Conservation (phyloP, 208 protist genomes). For the Trypanosoma scelopori region DNA sequence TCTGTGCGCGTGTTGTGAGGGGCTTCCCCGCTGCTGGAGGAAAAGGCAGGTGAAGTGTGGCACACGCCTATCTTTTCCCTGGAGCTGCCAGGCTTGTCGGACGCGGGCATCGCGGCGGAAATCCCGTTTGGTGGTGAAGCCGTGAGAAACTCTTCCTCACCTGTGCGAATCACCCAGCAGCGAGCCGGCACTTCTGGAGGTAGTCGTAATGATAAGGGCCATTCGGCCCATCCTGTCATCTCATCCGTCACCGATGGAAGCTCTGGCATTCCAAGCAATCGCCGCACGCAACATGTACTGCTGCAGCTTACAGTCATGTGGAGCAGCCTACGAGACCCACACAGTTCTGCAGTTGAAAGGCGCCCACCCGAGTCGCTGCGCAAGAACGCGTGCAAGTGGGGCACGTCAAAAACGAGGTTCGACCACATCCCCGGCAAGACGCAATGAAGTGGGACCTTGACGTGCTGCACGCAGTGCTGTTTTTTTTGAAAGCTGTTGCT, state of each 20-base stretch:
- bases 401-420: conserved; percentile 66
- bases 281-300: conserved; percentile 48
- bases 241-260: conserved; percentile 12
- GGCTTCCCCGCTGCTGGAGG: too few relatives aligned
- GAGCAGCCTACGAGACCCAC: conserved; percentile 36
- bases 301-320: conserved; percentile 22
- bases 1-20: too few relatives aligned
- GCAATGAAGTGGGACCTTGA: conserved; percentile 57
- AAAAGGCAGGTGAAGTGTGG: too few relatives aligned
- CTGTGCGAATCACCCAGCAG: conserved; percentile 27
- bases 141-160: conserved; percentile 27
- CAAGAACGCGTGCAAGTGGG: conserved; percentile 35
- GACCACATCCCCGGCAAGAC: conserved; percentile 52
- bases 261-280: conserved; percentile 60
- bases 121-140: not conserved
- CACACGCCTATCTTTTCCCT: too few relatives aligned
- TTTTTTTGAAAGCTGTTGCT: conserved; percentile 34
- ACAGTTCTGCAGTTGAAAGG: conserved; percentile 7
- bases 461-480: conserved; percentile 54
- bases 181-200: conserved; percentile 37
- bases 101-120: not conserved
- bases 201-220: conserved; percentile 35
- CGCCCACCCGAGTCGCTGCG: conserved; percentile 11
- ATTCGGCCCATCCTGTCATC: conserved; percentile 5
- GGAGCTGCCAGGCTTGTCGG: too few relatives aligned